Conservation (phyloP, 805 yeast genomes). For the Diddensiella caesifluorescens region DNA sequence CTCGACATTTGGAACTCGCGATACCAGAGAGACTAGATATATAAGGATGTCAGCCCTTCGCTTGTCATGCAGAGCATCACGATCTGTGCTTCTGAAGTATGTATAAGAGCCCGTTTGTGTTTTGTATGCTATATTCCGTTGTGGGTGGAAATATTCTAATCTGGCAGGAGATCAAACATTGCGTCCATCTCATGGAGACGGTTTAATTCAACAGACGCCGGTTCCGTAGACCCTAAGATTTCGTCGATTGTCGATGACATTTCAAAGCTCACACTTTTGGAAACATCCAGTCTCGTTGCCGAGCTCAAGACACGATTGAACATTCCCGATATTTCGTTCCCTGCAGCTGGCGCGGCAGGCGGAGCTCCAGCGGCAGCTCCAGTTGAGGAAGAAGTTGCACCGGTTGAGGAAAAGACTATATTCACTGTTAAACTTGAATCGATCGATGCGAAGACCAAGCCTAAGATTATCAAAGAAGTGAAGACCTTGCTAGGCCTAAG, state of each 20-base stretch:
- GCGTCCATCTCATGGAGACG: too few species aligned
- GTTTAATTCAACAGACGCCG: constrained; percentile 36
- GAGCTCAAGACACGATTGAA: constrained; percentile 70
- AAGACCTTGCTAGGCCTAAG: constrained; percentile 86
- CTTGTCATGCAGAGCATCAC: constrained; percentile 1
- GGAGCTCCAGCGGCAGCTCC: constrained; percentile 62
- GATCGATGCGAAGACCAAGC: constrained; percentile 91
- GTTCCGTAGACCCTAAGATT: constrained; percentile 78
- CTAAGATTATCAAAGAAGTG: constrained; percentile 96
- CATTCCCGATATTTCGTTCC: constrained; percentile 89
- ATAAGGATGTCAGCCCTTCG: constrained; percentile 7
- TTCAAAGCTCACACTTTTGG: constrained; percentile 83
- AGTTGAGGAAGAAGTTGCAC: constrained; percentile 71
- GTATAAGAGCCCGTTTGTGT: background rate
- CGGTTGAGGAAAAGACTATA: constrained; percentile 88
- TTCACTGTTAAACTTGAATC: constrained; percentile 88
- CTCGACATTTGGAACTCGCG: background rate
- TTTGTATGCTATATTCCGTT: background rate
- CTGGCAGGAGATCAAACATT: too few species aligned
- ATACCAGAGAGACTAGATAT: background rate
- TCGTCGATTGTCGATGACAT: constrained; percentile 83
- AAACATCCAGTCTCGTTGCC: constrained; percentile 79
- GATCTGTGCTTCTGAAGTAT: background rate
- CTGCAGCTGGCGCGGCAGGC: constrained; percentile 59
- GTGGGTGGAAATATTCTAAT: background rate